A percentile compares a stretch with the other conserved stretches of the same genome.
These are phyloP conservation scores for Fusarium albosuccineum DNA, from an alignment of 2,329 filamentous ascomycete species.

Conservation along the genomic window DNA sequence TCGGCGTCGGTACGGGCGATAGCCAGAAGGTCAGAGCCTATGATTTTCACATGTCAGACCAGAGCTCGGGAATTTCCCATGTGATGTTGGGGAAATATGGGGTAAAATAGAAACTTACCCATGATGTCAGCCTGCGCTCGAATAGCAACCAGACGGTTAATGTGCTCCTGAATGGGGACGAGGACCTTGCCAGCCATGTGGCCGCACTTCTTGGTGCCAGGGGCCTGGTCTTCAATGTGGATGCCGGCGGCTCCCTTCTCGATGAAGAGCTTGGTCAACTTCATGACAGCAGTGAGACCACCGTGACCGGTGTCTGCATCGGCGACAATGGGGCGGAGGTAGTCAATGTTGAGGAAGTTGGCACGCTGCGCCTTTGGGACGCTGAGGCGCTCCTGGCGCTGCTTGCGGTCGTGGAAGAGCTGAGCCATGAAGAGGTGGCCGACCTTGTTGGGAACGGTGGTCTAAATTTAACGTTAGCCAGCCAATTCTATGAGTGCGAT, in stretches of 20 bases:
- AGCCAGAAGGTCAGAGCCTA: constrained; percentile 85
- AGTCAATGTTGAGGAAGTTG: constrained; percentile 86
- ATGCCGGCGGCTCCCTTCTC: constrained; percentile 98
- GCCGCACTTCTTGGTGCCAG: constrained; percentile 98
- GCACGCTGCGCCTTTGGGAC: constrained; percentile 78
- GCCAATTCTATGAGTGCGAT: neutral
- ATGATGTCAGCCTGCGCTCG: constrained; percentile 98
- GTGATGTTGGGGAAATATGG: constrained; percentile 30
- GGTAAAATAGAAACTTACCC: constrained; percentile 66
- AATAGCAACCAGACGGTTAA: constrained; percentile 96
- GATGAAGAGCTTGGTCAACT: constrained; percentile 96
- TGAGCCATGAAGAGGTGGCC: constrained; percentile 98
- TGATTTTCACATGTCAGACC: constrained; percentile 39
- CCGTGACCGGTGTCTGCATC: constrained; percentile 98
- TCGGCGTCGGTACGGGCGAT: constrained; percentile 97
- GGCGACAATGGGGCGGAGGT: constrained; percentile 93
- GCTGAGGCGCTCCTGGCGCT: constrained; percentile 91
- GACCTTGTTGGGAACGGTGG: constrained; percentile 98
- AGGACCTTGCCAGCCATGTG: constrained; percentile 99
- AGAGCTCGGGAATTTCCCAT: constrained; percentile 13
- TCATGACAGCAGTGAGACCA: constrained; percentile 98
- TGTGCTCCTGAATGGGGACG: constrained; percentile 97
- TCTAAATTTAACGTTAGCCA: constrained; percentile 69
- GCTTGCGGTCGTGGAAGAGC: constrained; percentile 99
- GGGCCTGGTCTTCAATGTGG: constrained; percentile 98